Conservation (phyloP, 306 rosid genomes). For the Chamaecrista fasciculata region DNA sequence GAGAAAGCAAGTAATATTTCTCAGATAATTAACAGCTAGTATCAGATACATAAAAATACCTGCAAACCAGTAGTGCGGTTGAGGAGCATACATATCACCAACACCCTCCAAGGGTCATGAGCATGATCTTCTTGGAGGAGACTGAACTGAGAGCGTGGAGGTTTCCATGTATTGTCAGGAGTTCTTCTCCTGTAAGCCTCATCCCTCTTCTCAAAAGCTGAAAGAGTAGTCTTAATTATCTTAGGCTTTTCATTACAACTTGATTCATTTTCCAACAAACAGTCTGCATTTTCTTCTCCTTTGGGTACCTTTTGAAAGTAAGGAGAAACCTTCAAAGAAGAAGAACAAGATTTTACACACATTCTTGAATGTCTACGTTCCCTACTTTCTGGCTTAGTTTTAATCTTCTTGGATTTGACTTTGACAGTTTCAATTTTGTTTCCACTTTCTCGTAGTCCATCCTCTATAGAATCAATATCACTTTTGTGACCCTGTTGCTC, state of each 20-base stretch:
- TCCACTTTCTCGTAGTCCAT: background rate
- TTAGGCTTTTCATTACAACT: background rate
- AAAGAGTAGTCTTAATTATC: constrained; percentile 18
- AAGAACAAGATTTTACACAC: constrained; percentile 9
- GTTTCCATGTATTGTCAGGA: constrained; percentile 56
- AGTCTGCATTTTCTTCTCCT: background rate
- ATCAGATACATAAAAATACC: constrained; percentile 34
- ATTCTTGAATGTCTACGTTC: background rate
- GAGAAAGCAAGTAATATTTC: background rate
- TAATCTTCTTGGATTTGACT: background rate
- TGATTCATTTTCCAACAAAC: background rate
- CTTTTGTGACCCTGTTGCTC: background rate
- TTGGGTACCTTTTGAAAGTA: constrained; percentile 26
- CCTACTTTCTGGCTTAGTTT: background rate
- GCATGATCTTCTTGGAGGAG: constrained; percentile 70
- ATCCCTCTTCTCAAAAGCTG: constrained; percentile 33
- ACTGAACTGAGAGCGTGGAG: constrained; percentile 50
- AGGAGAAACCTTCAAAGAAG: constrained; percentile 31
- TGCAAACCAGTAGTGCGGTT: constrained; percentile 54
- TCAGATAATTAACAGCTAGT: background rate
- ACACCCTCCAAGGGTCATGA: constrained; percentile 76
- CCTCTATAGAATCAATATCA: background rate
- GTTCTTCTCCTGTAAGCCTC: constrained; percentile 58
- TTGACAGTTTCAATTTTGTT: background rate
- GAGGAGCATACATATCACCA: constrained; percentile 69